Base-by-base conservation (phyloP, 441 rosid species). In the Erodium moschatum region DNA sequence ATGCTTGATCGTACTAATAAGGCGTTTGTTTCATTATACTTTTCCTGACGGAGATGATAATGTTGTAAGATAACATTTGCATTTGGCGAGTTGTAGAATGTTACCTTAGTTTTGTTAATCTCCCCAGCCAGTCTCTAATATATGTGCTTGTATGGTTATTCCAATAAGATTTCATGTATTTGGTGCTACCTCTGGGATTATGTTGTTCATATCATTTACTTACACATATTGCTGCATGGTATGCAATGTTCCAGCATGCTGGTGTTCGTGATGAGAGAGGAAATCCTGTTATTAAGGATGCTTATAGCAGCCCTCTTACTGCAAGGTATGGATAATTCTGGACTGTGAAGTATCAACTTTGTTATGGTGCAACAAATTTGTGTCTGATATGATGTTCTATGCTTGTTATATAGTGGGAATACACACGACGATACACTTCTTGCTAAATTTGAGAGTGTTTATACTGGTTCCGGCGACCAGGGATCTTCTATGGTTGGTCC, bases 401-500 rank as follows among this genome's bases (percentile, higher is more conserved):
- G 72, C 75, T 69, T 68, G 65, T 79, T 71, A 29, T 83, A 79
- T 79, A 93, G 97, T 74, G 97, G 96, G 67, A 91, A 88, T 85
- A 76, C 81, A 44, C 83, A 83, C 71, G 97, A 93, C 60, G 85
- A 89, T 42, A 81, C 80, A 72, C 79, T 93, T 44, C 84, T 91
- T 40, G 96, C 91, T 60, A 93, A 89, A 79, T 71, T 88, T 31
- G 98, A 91, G 79, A 83, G 86, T 76, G 88, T 93, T 68, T 91
- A 91, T 69, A 87, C 96, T 67, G 97, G 93, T 78, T 87, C 97
- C 42, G 93, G 89, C 62, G 96, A 89, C 52, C 88, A 80, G 63
- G 93, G 93, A 18, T 89, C 96, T 77, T 87, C 96, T 54, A 85
- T 89, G 98, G 97, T 89, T 70, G 79, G 92, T 81, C 48, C 72